A percentile compares a stretch with the other conserved stretches of the same genome.
These are phyloP conservation scores for Dioszegia aurantiaca DNA, from an alignment of 768 basidiomycete genomes.

Conservation along the genomic window DNA sequence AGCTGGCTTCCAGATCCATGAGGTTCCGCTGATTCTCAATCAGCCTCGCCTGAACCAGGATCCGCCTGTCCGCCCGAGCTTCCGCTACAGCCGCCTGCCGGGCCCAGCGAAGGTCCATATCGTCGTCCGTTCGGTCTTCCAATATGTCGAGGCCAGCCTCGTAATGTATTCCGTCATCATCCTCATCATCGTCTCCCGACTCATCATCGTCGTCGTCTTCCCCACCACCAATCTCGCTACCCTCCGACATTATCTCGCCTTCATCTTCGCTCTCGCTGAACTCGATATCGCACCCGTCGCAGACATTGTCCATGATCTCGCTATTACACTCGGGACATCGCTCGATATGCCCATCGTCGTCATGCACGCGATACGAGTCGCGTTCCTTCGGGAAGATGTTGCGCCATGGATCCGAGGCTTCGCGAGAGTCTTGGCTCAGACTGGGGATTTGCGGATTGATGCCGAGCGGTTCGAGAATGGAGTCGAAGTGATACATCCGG, in stretches of 20 bases:
- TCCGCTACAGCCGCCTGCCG: neutral
- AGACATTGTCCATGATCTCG: slow-evolving; percentile 28
- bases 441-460: slow-evolving; percentile 21
- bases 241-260: slow-evolving; percentile 5
- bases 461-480: slow-evolving; percentile 39
- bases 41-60: neutral
- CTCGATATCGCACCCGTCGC: slow-evolving; percentile 25
- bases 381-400: slow-evolving; percentile 33
- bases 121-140: too few species aligned
- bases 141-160: too few species aligned
- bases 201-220: slow-evolving; percentile 16
- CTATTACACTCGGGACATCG: slow-evolving; percentile 35
- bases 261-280: slow-evolving; percentile 32
- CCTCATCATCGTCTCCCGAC: slow-evolving; percentile 2
- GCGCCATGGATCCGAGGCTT: slow-evolving; percentile 31
- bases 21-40: neutral
- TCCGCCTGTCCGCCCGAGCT: neutral
- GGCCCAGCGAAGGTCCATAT: neutral
- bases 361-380: slow-evolving; percentile 27
- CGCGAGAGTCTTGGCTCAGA: slow-evolving; percentile 13
- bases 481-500: slow-evolving; percentile 27
- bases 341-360: slow-evolving; percentile 22
- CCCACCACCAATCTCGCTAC: slow-evolving; percentile 6
- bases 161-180: neutral
- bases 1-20: slow-evolving; percentile 24